Percentiles rank a stretch among this genome's conserved stretches.
These are phyloP conservation scores for Leccinum disarticulatum DNA, from an alignment of 768 basidiomycete species.

Conservation along the genomic window DNA sequence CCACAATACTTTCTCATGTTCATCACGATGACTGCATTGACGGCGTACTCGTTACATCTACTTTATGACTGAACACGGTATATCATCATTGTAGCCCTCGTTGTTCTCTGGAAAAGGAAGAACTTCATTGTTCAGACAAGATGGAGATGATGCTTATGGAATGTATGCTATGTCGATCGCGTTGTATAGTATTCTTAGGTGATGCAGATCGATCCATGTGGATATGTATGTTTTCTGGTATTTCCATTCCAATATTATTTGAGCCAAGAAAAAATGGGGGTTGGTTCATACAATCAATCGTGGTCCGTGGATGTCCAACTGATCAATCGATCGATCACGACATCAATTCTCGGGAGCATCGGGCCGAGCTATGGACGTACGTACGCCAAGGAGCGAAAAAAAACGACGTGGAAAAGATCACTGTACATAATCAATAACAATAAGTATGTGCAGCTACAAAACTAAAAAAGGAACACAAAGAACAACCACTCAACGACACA, in stretches of 20 bases:
- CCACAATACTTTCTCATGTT: conserved; percentile 51
- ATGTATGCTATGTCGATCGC: background rate
- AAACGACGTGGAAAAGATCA: background rate
- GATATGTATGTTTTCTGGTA: background rate
- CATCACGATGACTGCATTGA: conserved; percentile 38
- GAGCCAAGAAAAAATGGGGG: background rate
- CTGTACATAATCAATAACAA: too few relatives aligned
- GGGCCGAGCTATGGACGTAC: background rate
- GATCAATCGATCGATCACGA: background rate
- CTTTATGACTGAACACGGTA: conserved; percentile 31
- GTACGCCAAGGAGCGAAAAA: background rate
- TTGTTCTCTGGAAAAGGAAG: too few relatives aligned
- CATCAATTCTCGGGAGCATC: background rate
- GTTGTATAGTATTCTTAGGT: background rate
- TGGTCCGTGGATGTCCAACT: background rate
- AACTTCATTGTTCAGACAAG: background rate
- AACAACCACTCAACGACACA: background rate
- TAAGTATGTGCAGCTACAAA: background rate
- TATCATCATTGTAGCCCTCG: background rate
- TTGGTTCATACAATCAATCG: background rate
- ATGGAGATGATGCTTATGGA: background rate
- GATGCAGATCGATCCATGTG: background rate
- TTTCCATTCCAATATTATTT: background rate
- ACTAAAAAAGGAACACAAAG: background rate
- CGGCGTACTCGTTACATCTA: conserved; percentile 35